Evolutionary conservation across 345 rosid genomes (phyloP).

Genomic region (Pistacia vera): DNA sequence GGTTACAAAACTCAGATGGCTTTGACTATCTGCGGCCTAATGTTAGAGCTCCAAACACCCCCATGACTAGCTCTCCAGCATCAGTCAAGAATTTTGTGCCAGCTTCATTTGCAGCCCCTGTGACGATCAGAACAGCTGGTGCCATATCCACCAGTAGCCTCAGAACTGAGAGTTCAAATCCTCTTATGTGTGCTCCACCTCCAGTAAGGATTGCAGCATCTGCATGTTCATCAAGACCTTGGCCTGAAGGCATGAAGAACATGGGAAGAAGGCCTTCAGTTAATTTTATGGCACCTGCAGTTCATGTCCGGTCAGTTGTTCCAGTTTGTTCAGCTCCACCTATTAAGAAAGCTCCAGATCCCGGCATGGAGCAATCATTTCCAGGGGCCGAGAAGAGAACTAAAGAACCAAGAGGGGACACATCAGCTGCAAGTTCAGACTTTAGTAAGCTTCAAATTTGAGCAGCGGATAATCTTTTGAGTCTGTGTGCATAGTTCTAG

Average conservation of each 20-base stretch:
- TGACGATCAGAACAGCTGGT: slow-evolving; percentile 10
- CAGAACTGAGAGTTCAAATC: slow-evolving; percentile 15
- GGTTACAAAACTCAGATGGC: neutral
- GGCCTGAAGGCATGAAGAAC: slow-evolving; percentile 17
- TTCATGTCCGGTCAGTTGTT: slow-evolving; percentile 42
- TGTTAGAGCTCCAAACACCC: slow-evolving; percentile 5
- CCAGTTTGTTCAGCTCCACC: slow-evolving; percentile 51
- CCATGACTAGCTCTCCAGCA: slow-evolving; percentile 9
- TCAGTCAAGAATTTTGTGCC: slow-evolving; percentile 3
- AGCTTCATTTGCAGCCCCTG: slow-evolving; percentile 19
- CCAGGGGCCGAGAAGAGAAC: neutral
- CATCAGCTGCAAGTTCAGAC: slow-evolving; percentile 23
- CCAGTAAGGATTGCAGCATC: slow-evolving; percentile 16
- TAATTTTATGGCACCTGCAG: slow-evolving; percentile 45
- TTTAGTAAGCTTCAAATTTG: slow-evolving; percentile 22
- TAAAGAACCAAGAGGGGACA: slow-evolving; percentile 10
- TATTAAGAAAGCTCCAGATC: slow-evolving; percentile 21
- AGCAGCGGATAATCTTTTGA: neutral
- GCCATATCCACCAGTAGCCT: neutral
- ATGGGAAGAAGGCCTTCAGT: slow-evolving; percentile 12
- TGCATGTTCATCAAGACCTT: slow-evolving; percentile 17
- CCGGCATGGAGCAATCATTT: slow-evolving; percentile 7
- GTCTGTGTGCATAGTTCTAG: neutral
- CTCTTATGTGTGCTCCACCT: neutral
- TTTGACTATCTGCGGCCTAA: slow-evolving; percentile 1